A percentile compares a stretch with the other conserved stretches of the same genome.
phyloP scores from a whole-genome alignment of 768 basidiomycete genomes.

The Suillus brevipes region DNA sequence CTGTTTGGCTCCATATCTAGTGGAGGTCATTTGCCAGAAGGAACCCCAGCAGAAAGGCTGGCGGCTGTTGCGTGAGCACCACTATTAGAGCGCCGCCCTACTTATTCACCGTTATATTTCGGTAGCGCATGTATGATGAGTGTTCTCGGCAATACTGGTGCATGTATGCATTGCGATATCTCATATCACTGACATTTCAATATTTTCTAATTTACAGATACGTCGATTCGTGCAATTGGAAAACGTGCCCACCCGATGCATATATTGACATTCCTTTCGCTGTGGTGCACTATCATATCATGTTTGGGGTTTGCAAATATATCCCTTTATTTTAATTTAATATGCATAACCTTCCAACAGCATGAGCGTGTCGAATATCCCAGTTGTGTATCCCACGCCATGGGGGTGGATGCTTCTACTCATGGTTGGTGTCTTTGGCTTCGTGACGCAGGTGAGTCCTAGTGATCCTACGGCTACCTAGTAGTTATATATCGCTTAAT shows the following conservation, averaged over 20 bases:
- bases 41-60: conserved; percentile 42
- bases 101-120: neutral
- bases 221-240: conserved; percentile 66
- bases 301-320: neutral
- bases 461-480: neutral
- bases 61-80: conserved; percentile 54
- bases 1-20: too few species aligned
- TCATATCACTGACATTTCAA: neutral
- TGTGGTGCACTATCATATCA: conserved; percentile 45
- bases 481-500: neutral
- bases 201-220: conserved; percentile 34
- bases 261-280: conserved; percentile 63
- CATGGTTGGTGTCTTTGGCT: conserved; percentile 13
- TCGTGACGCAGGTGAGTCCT: conserved; percentile 18
- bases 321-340: neutral
- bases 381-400: conserved; percentile 16
- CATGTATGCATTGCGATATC: conserved; percentile 42
- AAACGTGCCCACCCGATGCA: conserved; percentile 76
- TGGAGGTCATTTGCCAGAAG: conserved; percentile 7
- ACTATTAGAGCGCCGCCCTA: neutral
- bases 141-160: conserved; percentile 40
- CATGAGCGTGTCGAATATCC: conserved; percentile 10
- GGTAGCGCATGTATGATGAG: conserved; percentile 60
- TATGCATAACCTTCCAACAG: conserved; percentile 1
- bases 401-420: conserved; percentile 18